Percentiles rank a stretch among this genome's conserved stretches.
Conservation (phyloP, 345 rosid genomes). For the Heritiera fomes region DNA sequence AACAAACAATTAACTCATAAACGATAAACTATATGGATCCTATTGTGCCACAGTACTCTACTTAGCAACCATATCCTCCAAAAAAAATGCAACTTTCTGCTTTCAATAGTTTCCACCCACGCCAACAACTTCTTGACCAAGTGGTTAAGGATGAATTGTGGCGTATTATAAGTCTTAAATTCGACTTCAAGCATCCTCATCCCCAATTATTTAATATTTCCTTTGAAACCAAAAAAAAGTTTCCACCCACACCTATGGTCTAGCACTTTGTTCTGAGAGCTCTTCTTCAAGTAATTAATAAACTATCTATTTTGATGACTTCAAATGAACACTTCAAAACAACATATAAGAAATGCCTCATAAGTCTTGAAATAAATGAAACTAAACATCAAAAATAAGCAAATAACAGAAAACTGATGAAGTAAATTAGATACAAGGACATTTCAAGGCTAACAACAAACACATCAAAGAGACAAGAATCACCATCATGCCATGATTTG, state of each 20-base stretch:
- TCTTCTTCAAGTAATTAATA: not conserved
- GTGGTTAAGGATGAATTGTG: too few relatives aligned
- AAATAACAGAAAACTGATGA: not conserved
- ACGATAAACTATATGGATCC: not conserved
- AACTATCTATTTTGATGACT: not conserved
- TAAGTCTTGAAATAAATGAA: not conserved
- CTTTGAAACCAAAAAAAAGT: not conserved
- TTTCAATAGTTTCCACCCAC: not conserved
- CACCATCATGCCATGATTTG: not conserved
- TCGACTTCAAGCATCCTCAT: too few relatives aligned
- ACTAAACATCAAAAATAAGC: not conserved
- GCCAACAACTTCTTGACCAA: too few relatives aligned
- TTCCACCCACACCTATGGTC: not conserved
- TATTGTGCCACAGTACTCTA: not conserved
- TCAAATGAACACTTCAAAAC: not conserved
- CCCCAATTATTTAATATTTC: too few relatives aligned
- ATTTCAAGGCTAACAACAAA: not conserved
- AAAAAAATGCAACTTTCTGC: not conserved
- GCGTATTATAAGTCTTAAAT: too few relatives aligned
- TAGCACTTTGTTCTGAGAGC: not conserved
- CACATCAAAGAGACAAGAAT: not conserved
- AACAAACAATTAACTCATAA: not conserved
- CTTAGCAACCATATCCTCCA: not conserved
- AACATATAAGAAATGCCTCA: not conserved
- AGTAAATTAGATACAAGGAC: not conserved